phyloP scores from a whole-genome alignment of 2,329 filamentous ascomycete species.

The Cladobotryum protrusum region DNA sequence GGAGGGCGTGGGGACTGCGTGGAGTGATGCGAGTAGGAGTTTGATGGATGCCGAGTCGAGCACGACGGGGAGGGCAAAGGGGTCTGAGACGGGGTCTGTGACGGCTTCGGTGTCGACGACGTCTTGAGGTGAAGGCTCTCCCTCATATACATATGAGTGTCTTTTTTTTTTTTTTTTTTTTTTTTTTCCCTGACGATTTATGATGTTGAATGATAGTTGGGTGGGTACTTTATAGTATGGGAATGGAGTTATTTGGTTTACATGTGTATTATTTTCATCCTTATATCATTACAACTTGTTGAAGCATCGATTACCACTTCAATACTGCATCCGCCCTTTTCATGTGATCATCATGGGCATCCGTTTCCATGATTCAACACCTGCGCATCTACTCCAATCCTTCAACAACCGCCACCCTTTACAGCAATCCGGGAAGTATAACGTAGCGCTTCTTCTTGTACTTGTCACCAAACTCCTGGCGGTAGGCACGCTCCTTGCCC shows the following conservation, averaged over 20 bases:
- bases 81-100: constrained; percentile 31
- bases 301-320: neutral
- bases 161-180: neutral
- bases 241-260: neutral
- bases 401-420: constrained; percentile 19
- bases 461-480: constrained; percentile 83
- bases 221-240: neutral
- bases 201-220: neutral
- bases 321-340: neutral
- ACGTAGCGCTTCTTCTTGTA: constrained; percentile 92
- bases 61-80: constrained; percentile 26
- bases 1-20: constrained; percentile 19
- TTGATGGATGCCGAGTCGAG: constrained; percentile 32
- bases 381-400: neutral
- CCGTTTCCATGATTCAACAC: neutral
- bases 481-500: constrained; percentile 87
- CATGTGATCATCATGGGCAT: neutral
- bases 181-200: neutral
- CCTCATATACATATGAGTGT: no score
- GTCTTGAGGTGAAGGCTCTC: constrained; percentile 15
- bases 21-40: constrained; percentile 33
- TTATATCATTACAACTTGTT: neutral
- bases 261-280: neutral
- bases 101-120: constrained; percentile 30
- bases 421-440: constrained; percentile 74